A percentile compares a stretch with the other conserved stretches of the same genome.
Conservation (phyloP, 495 filamentous ascomycete species). For the Astrothelium subdiscretum region DNA sequence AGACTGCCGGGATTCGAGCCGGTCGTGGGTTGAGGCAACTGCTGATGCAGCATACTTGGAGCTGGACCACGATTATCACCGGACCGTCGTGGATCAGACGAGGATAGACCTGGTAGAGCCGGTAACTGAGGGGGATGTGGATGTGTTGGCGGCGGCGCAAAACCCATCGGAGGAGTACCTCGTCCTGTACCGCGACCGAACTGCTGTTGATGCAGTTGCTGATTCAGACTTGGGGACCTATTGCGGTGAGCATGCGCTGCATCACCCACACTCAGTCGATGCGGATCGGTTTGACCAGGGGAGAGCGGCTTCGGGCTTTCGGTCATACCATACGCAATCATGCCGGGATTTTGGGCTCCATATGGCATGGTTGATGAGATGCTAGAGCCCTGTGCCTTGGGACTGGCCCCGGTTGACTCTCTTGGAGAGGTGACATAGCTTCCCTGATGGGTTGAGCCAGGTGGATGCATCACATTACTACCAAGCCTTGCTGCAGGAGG, state of each 20-base stretch:
- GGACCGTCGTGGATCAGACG: conserved; percentile 13
- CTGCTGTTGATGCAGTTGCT: conserved; percentile 56
- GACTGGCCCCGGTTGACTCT: conserved; percentile 4
- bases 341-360: neutral
- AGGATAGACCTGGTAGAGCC: conserved; percentile 32
- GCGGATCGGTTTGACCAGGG: conserved; percentile 51
- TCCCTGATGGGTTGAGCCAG: conserved; percentile 14
- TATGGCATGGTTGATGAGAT: conserved; percentile 16
- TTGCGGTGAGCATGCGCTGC: conserved; percentile 41
- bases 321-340: conserved; percentile 43
- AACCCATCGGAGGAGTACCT: conserved; percentile 29
- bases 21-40: conserved; percentile 12
- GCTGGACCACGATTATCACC: conserved; percentile 11
- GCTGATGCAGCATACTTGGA: conserved; percentile 27
- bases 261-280: conserved; percentile 45
- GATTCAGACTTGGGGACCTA: conserved; percentile 58
- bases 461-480: conserved; percentile 19
- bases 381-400: conserved; percentile 15
- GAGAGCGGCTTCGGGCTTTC: conserved; percentile 83
- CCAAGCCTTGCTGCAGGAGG: conserved; percentile 30
- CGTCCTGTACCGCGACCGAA: conserved; percentile 42
- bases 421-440: conserved; percentile 11
- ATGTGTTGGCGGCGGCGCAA: conserved; percentile 18
- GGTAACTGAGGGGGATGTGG: conserved; percentile 40
- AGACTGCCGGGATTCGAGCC: conserved; percentile 27